These are phyloP conservation scores for Fusarium heterosporum DNA, from an alignment of 2,329 filamentous ascomycete genomes.

Conservation along the genomic window DNA sequence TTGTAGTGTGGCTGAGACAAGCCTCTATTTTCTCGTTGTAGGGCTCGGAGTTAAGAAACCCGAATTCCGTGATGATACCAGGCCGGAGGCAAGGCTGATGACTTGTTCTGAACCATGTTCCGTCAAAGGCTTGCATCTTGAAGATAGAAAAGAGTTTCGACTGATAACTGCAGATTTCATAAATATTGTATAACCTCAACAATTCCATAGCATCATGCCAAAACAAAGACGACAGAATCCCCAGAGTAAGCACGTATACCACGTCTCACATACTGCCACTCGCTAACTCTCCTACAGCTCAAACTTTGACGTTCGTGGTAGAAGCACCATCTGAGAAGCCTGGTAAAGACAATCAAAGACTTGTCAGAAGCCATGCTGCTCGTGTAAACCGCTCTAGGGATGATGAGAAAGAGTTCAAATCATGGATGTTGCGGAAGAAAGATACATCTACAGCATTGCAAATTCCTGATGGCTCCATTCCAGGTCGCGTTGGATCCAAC, in stretches of 20 bases:
- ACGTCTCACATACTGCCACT: background rate
- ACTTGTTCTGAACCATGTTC: too few relatives aligned
- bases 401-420: background rate
- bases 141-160: too few relatives aligned
- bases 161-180: background rate
- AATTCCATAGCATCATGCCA: background rate
- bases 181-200: background rate
- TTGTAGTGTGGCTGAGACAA: background rate
- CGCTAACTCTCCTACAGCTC: background rate
- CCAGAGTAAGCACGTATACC: background rate
- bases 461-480: constrained; percentile 15
- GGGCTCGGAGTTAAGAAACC: constrained; percentile 5
- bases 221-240: background rate
- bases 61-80: background rate
- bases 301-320: constrained; percentile 22
- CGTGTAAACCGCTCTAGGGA: background rate
- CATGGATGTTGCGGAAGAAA: constrained; percentile 28
- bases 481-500: constrained; percentile 26
- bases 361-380: constrained; percentile 27
- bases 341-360: background rate
- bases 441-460: background rate
- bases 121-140: too few relatives aligned
- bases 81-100: background rate
- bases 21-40: background rate
- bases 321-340: background rate